A percentile compares a stretch with the other conserved stretches of the same genome.
Evolutionary conservation across 1,139 yeast species (phyloP).

Genomic region (Geotrichum armillariae): DNA sequence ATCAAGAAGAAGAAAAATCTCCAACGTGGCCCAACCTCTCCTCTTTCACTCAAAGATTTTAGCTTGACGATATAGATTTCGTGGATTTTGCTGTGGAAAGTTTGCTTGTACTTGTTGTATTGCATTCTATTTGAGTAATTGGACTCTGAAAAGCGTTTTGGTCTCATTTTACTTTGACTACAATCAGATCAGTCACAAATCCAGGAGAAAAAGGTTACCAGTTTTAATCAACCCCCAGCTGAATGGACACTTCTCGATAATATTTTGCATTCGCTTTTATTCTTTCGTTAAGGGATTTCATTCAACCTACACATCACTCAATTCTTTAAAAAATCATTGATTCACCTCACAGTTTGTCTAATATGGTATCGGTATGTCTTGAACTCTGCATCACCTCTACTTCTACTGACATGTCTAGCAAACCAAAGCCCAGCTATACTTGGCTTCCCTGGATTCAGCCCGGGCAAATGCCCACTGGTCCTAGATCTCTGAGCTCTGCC

Average conservation of each 20-base stretch:
- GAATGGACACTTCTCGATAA: too few species aligned
- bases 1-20: background rate
- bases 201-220: slow-evolving; percentile 3
- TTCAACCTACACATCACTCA: background rate
- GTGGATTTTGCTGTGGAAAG: too few species aligned
- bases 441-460: slow-evolving; percentile 28
- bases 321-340: too few species aligned
- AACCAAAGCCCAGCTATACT: slow-evolving; percentile 20
- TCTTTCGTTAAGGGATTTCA: too few species aligned
- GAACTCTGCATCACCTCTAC: too few species aligned
- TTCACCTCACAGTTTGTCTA: too few species aligned
- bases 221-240: too few species aligned
- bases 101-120: too few species aligned
- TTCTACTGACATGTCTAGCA: slow-evolving; percentile 1
- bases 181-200: background rate
- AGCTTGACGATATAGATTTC: too few species aligned
- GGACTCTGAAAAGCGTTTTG: background rate
- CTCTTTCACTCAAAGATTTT: background rate
- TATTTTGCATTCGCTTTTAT: background rate
- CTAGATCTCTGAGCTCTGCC: slow-evolving; percentile 28
- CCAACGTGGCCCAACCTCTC: slow-evolving; percentile 6
- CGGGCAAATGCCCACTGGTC: slow-evolving; percentile 27
- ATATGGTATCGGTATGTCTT: slow-evolving; percentile 11
- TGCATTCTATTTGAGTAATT: too few species aligned
- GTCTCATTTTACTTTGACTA: background rate